Percentiles rank a stretch among this genome's conserved stretches.
Evolutionary conservation across 2,329 filamentous ascomycete species (phyloP).

Genomic region (Paracorniculantispora psalliotae): DNA sequence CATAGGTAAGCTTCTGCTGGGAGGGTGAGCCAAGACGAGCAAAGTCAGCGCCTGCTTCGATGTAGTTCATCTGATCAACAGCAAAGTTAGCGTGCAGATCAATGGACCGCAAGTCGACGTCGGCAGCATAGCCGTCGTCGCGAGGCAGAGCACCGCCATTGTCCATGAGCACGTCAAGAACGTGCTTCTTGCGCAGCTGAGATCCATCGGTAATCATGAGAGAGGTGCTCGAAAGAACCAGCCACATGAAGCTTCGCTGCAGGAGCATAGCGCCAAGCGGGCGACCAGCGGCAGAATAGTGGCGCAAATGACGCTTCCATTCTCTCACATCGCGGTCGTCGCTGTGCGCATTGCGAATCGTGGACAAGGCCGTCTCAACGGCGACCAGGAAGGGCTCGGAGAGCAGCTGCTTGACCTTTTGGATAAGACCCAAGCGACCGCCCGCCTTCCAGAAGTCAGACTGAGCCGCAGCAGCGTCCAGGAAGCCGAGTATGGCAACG

Average conservation of each 20-base stretch:
- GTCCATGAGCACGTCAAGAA: slow-evolving; percentile 69
- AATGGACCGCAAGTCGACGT: slow-evolving; percentile 52
- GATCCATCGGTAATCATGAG: slow-evolving; percentile 62
- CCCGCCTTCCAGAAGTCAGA: slow-evolving; percentile 74
- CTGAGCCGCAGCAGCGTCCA: slow-evolving; percentile 74
- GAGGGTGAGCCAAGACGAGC: slow-evolving; percentile 72
- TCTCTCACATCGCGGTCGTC: slow-evolving; percentile 65
- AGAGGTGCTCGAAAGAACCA: slow-evolving; percentile 74
- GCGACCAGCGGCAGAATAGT: slow-evolving; percentile 73
- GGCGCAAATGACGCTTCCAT: slow-evolving; percentile 81
- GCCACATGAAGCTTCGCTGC: slow-evolving; percentile 80
- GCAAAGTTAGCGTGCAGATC: slow-evolving; percentile 67
- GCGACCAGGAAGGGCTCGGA: slow-evolving; percentile 81
- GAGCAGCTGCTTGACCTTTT: slow-evolving; percentile 65
- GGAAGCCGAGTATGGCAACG: slow-evolving; percentile 83
- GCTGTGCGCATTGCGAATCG: slow-evolving; percentile 73
- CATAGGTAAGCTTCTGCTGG: slow-evolving; percentile 81
- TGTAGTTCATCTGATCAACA: slow-evolving; percentile 74
- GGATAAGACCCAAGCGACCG: slow-evolving; percentile 68
- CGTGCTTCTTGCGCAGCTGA: slow-evolving; percentile 55
- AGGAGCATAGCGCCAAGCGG: slow-evolving; percentile 89
- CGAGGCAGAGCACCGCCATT: slow-evolving; percentile 35
- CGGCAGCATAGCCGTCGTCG: slow-evolving; percentile 32
- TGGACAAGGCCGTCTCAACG: slow-evolving; percentile 85
- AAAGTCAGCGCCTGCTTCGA: slow-evolving; percentile 89